Conservation (phyloP, 2,329 filamentous ascomycete genomes). For the Didymella glomerata region DNA sequence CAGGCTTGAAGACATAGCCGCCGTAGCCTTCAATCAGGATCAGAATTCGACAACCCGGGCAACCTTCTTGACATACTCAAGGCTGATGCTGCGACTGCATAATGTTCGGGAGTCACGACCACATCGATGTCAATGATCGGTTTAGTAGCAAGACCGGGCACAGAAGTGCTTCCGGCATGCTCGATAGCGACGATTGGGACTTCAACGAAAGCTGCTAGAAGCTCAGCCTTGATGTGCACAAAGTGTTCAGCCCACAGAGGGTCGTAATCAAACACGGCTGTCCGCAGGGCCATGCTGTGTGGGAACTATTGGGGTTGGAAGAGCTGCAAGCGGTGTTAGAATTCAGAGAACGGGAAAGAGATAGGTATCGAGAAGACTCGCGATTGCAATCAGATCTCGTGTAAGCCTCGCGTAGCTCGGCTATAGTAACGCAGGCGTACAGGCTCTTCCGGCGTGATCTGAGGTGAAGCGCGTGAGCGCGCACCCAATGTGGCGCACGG, state of each 20-base stretch:
- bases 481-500: too few species aligned
- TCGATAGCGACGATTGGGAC: not conserved
- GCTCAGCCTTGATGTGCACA: not conserved
- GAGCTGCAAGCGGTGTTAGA: too few species aligned
- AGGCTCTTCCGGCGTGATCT: too few species aligned
- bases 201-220: not conserved
- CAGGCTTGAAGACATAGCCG: not conserved
- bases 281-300: not conserved
- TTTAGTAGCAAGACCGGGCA: not conserved
- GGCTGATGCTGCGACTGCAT: not conserved
- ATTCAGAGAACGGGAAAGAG: too few species aligned
- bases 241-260: not conserved
- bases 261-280: not conserved
- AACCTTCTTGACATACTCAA: not conserved
- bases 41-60: not conserved
- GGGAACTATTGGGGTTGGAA: too few species aligned
- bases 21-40: not conserved
- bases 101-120: not conserved
- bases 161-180: not conserved
- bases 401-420: not conserved
- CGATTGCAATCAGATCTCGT: too few species aligned
- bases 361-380: too few species aligned
- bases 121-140: not conserved
- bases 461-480: too few species aligned
- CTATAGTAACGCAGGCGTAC: not conserved